A percentile compares a stretch with the other conserved stretches of the same genome.
phyloP scores from a whole-genome alignment of 495 filamentous ascomycete genomes.

The Monascus purpureus region DNA sequence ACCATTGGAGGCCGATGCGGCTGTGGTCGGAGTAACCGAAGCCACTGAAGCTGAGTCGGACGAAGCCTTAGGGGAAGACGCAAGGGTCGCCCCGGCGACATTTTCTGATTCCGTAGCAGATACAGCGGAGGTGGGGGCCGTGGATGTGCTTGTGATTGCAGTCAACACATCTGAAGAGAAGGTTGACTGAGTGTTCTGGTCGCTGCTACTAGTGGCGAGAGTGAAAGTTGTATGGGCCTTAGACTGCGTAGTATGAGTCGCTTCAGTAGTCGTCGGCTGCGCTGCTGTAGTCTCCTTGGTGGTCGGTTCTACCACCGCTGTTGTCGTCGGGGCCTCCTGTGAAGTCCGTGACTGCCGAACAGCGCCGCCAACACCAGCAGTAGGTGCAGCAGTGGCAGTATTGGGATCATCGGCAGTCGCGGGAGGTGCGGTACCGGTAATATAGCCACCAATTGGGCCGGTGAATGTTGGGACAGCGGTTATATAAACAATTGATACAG shows the following conservation, averaged over 20 bases:
- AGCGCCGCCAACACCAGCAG: slow-evolving; percentile 9
- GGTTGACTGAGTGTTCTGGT: too few species aligned
- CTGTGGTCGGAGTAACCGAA: slow-evolving; percentile 7
- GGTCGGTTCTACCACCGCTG: slow-evolving; percentile 2
- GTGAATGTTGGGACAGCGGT: slow-evolving; percentile 41
- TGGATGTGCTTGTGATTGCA: slow-evolving; percentile 4
- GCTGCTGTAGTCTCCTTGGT: too few species aligned
- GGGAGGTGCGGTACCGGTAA: slow-evolving; percentile 17
- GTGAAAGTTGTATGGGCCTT: slow-evolving; percentile 6
- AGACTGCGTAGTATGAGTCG: slow-evolving; percentile 1
- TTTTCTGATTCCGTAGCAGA: background rate
- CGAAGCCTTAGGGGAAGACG: too few species aligned
- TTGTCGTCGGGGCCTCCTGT: slow-evolving; percentile 6
- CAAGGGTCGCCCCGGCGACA: background rate
- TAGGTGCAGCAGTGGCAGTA: slow-evolving; percentile 5
- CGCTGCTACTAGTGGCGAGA: slow-evolving; percentile 7
- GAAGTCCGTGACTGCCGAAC: slow-evolving; percentile 10
- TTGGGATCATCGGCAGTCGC: slow-evolving; percentile 4
- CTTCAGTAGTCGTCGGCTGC: too few species aligned
- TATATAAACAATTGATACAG: slow-evolving; percentile 31
- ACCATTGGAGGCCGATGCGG: slow-evolving; percentile 23
- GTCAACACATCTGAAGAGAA: too few species aligned
- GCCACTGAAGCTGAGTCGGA: slow-evolving; percentile 2
- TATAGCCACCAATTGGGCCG: slow-evolving; percentile 41
- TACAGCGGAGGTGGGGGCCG: slow-evolving; percentile 7